A percentile compares a stretch with the other conserved stretches of the same genome.
phyloP scores from a whole-genome alignment of 306 rosid genomes.

The Malus orientalis region DNA sequence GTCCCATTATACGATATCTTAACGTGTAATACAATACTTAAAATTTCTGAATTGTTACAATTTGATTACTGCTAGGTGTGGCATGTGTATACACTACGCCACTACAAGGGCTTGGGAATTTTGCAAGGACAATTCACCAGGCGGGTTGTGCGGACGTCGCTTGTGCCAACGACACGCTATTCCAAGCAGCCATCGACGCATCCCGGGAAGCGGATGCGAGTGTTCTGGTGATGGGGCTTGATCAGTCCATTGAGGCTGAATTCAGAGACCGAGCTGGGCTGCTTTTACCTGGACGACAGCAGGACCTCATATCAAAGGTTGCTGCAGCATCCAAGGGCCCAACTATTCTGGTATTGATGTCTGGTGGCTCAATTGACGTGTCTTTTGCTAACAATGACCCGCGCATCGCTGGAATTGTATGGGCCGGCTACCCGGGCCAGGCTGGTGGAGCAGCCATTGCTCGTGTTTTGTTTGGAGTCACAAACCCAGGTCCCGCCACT shows the following conservation, averaged over 20 bases:
- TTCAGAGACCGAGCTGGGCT: conserved; percentile 46
- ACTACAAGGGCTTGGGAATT: conserved; percentile 60
- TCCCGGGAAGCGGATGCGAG: conserved; percentile 69
- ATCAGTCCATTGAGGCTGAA: conserved; percentile 87
- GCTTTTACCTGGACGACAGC: conserved; percentile 73
- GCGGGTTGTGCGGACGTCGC: conserved; percentile 56
- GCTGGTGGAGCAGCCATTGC: conserved; percentile 89
- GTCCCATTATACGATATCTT: background rate
- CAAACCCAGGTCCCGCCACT: conserved; percentile 47
- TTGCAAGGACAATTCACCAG: conserved; percentile 39
- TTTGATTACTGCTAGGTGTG: conserved; percentile 34
- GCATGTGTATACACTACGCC: conserved; percentile 77
- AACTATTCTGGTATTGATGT: conserved; percentile 64
- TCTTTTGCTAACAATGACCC: conserved; percentile 59
- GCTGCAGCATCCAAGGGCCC: conserved; percentile 77
- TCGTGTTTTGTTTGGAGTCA: conserved; percentile 51
- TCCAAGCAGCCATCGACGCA: conserved; percentile 46
- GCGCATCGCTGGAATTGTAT: conserved; percentile 40
- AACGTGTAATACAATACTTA: too few relatives aligned
- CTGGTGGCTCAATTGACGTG: conserved; percentile 79
- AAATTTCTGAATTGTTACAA: background rate
- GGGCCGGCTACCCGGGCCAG: conserved; percentile 96
- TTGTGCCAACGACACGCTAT: conserved; percentile 35
- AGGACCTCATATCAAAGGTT: conserved; percentile 58
- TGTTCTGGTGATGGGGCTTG: conserved; percentile 63